A percentile compares a stretch with the other conserved stretches of the same genome.
phyloP scores from a whole-genome alignment of 148 eudicot genomes.

The Polygonum aviculare region DNA sequence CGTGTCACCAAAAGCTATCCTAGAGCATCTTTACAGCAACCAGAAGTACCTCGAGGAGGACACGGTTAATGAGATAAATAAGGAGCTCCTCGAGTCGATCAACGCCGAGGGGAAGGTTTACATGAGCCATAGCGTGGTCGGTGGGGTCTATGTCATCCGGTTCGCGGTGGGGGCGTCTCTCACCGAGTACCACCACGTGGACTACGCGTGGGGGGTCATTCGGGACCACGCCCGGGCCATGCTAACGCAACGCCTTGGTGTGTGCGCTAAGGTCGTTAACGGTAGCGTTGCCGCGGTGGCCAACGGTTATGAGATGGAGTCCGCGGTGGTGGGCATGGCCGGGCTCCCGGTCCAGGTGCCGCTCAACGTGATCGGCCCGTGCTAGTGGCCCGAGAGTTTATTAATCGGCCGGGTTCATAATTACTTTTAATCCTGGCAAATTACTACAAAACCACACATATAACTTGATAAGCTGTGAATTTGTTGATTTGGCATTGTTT shows the following conservation, averaged over 20 bases:
- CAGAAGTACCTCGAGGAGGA: slow-evolving; percentile 17
- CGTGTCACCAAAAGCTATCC: slow-evolving; percentile 20
- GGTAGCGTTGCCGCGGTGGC: neutral
- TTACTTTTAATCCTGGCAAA: neutral
- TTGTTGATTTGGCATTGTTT: slow-evolving; percentile 6
- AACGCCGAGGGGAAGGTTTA: slow-evolving; percentile 29
- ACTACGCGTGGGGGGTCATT: slow-evolving; percentile 37
- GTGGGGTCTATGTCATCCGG: slow-evolving; percentile 29
- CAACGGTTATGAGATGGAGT: slow-evolving; percentile 1
- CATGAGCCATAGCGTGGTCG: slow-evolving; percentile 49
- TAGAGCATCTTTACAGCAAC: neutral
- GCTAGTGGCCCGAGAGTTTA: neutral
- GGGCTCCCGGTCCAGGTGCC: slow-evolving; percentile 1
- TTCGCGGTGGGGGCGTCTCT: slow-evolving; percentile 45
- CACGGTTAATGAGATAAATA: slow-evolving; percentile 23
- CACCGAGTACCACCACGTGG: slow-evolving; percentile 34
- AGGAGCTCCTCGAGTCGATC: slow-evolving; percentile 35
- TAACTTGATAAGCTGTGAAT: slow-evolving; percentile 3
- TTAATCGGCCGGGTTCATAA: slow-evolving; percentile 3
- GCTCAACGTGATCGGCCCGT: slow-evolving; percentile 8
- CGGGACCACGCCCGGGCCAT: slow-evolving; percentile 33
- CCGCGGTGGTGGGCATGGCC: neutral
- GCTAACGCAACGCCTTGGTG: slow-evolving; percentile 9
- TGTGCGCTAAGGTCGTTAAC: neutral
- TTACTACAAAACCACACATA: neutral